Base-by-base conservation (phyloP, 1,284 basidiomycete genomes). In the Austroboletus novae-zelandiae region DNA sequence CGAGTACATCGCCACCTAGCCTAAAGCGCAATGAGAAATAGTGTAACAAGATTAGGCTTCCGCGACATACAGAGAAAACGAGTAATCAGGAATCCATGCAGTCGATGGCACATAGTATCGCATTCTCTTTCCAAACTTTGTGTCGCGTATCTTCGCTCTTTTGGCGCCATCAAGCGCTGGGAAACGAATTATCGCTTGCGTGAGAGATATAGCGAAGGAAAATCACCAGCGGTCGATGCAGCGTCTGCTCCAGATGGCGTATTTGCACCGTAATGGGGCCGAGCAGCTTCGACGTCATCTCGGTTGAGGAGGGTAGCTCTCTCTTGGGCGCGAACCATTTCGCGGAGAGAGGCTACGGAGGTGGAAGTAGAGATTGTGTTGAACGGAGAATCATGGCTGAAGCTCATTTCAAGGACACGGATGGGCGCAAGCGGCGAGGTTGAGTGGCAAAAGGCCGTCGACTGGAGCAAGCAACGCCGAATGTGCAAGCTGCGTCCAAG, bases 11-110 rank as follows among this genome's bases (percentile, higher is more conserved):
- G 11, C 92, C 91, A 9, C 80, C 79, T 29, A 95, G 75, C 42
- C 89, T 92, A 60, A 18, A 43, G 43, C 43, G 42, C 43, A 42
- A 48, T 60, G 51, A 62, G 51, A 47, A 6, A 40, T 8, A 3
- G 32, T 2, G 46, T 37, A n/a, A 9, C 32, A 14, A 48, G 35
- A 17, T n/a, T 1, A 27, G 41, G 31, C 17, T 13, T 20, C 35
- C 9, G n/a, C 14, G 18, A 74, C 89, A 62, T 61, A 91, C 86
- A 87, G 67, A 10, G 82, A 81, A 41, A 82, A 66, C 0, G 79
- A 84, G 66, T 97, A 97, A 45, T 83, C 78, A 1, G 93, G 93
- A 51, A 96, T 83, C 94, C 94, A 97, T 32, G 75, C 72, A 10
- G 77, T 78, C 1, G 83, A 84, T 2, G 87, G 86, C 43, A 89